Percentiles rank a stretch among this genome's conserved stretches.
These are phyloP conservation scores for Triticum turgidum DNA, from an alignment of 176 grass and related monocot genomes.

Conservation along the genomic window DNA sequence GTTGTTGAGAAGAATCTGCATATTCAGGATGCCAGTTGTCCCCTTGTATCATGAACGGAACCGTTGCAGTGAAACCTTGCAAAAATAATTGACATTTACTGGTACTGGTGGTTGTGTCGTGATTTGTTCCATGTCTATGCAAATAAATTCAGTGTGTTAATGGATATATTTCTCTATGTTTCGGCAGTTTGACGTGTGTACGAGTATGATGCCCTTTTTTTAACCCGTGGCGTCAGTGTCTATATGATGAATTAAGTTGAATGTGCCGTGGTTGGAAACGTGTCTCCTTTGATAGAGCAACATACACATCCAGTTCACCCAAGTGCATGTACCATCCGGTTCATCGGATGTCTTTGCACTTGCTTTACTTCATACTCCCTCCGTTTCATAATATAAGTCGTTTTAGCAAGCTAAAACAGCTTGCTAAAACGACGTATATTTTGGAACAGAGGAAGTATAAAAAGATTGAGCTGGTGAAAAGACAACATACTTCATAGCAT, in stretches of 20 bases:
- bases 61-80: not conserved
- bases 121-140: not conserved
- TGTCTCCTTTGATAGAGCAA: too few relatives aligned
- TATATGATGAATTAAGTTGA: not conserved
- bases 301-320: too few relatives aligned
- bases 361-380: too few relatives aligned
- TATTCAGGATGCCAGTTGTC: not conserved
- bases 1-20: slow-evolving; percentile 16
- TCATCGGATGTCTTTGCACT: too few relatives aligned
- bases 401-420: too few relatives aligned
- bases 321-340: too few relatives aligned
- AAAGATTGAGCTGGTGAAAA: too few relatives aligned
- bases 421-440: too few relatives aligned
- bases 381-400: too few relatives aligned
- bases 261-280: too few relatives aligned
- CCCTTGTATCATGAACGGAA: not conserved
- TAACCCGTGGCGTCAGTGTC: not conserved
- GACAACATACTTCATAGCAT: too few relatives aligned
- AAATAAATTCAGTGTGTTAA: not conserved
- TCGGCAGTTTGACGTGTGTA: not conserved
- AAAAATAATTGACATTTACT: not conserved
- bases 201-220: not conserved
- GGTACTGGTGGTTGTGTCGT: not conserved
- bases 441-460: too few relatives aligned
- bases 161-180: not conserved